Conservation (phyloP, 352 stramenopile species). For the Globisporangium abappressorium region DNA sequence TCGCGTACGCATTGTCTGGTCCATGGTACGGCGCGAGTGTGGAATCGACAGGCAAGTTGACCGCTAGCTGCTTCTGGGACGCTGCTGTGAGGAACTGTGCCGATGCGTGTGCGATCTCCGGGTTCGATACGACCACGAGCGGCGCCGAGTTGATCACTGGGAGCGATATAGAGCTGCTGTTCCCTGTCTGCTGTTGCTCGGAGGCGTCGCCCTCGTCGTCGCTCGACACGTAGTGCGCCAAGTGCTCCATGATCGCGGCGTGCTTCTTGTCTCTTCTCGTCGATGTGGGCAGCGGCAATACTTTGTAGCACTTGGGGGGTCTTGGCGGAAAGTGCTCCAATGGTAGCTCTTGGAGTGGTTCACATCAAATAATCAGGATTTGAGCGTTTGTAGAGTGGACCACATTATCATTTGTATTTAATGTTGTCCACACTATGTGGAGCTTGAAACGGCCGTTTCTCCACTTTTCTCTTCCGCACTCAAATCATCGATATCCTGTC, state of each 20-base stretch:
- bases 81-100: slow-evolving; percentile 37
- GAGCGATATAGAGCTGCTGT: slow-evolving; percentile 17
- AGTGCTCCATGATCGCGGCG: slow-evolving; percentile 37
- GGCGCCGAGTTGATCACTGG: slow-evolving; percentile 58
- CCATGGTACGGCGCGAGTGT: slow-evolving; percentile 57
- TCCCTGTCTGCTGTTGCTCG: not conserved
- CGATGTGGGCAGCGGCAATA: not conserved
- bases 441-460: not conserved
- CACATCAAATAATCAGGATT: not conserved
- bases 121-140: slow-evolving; percentile 29
- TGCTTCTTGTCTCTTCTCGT: slow-evolving; percentile 2
- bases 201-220: slow-evolving; percentile 31
- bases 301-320: not conserved
- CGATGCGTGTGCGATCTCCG: slow-evolving; percentile 23
- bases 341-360: not conserved
- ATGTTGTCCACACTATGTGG: not conserved
- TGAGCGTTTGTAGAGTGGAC: not conserved
- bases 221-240: slow-evolving; percentile 48
- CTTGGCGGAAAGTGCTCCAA: not conserved
- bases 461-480: no score
- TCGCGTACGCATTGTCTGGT: slow-evolving; percentile 26
- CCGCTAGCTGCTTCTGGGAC: slow-evolving; percentile 37
- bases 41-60: slow-evolving; percentile 68
- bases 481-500: not conserved
- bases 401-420: not conserved